Conservation (phyloP, 1,139 yeast genomes). For the Debaryomycetaceae sp. region DNA sequence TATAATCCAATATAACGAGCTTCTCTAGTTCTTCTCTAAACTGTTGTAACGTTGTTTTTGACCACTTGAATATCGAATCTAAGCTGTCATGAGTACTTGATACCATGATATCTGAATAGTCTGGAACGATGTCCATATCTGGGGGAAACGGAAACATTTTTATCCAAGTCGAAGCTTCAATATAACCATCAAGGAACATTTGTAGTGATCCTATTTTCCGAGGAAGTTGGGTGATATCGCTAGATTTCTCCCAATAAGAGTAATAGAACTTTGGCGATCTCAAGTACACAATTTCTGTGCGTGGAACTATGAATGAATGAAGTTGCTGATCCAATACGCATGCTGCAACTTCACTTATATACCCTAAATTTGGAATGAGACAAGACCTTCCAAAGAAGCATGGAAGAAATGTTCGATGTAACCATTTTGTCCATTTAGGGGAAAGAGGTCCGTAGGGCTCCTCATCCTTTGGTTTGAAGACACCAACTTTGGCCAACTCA, state of each 20-base stretch:
- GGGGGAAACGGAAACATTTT: slow-evolving; percentile 55
- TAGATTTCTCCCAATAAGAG: slow-evolving; percentile 44
- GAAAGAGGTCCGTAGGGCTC: slow-evolving; percentile 79
- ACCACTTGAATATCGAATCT: slow-evolving; percentile 48
- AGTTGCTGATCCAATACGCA: slow-evolving; percentile 60
- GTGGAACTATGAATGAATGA: slow-evolving; percentile 60
- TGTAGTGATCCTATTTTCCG: slow-evolving; percentile 68
- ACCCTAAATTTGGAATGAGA: slow-evolving; percentile 69
- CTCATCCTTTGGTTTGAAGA: slow-evolving; percentile 78
- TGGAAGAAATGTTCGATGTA: slow-evolving; percentile 71
- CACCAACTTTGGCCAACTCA: slow-evolving; percentile 38
- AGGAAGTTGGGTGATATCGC: slow-evolving; percentile 25
- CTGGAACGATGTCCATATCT: slow-evolving; percentile 17
- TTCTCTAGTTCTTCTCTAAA: slow-evolving; percentile 66
- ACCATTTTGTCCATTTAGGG: slow-evolving; percentile 81
- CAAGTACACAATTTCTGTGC: slow-evolving; percentile 56
- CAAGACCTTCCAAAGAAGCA: slow-evolving; percentile 76
- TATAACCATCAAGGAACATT: slow-evolving; percentile 55
- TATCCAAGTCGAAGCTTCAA: slow-evolving; percentile 62
- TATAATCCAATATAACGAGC: slow-evolving; percentile 65
- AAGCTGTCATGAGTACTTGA: slow-evolving; percentile 11
- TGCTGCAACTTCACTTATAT: slow-evolving; percentile 72
- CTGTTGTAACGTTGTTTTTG: slow-evolving; percentile 43
- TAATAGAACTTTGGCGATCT: slow-evolving; percentile 56
- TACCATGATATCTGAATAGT: slow-evolving; percentile 15